Evolutionary conservation across 352 stramenopile genomes (phyloP).

Genomic region (Globisporangium ultimum): DNA sequence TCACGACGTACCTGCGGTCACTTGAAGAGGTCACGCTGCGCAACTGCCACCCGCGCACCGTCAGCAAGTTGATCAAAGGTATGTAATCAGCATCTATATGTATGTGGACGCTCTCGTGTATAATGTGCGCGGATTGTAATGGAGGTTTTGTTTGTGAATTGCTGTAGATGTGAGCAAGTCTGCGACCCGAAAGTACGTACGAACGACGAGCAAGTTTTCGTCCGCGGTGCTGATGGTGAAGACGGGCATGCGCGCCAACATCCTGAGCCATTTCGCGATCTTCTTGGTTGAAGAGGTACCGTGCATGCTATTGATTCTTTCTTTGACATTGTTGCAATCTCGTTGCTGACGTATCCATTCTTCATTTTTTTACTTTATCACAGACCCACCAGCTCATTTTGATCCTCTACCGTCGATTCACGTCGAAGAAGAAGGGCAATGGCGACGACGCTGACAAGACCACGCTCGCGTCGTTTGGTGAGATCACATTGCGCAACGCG

Average conservation of each 20-base stretch:
- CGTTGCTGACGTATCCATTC: constrained; percentile 1
- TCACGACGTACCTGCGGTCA: constrained; percentile 75
- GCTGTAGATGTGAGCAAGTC: constrained; percentile 69
- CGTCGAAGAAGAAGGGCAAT: constrained; percentile 34
- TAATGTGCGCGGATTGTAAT: not conserved
- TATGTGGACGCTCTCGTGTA: constrained; percentile 5
- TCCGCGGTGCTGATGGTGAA: constrained; percentile 65
- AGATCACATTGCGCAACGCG: constrained; percentile 54
- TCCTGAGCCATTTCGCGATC: constrained; percentile 73
- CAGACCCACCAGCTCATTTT: constrained; percentile 68
- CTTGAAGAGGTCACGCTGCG: constrained; percentile 66
- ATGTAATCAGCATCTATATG: not conserved
- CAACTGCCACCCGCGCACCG: constrained; percentile 47
- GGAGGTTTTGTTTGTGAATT: not conserved
- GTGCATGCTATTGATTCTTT: constrained; percentile 6
- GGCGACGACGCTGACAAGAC: not conserved
- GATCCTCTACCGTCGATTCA: constrained; percentile 67
- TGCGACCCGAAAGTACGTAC: constrained; percentile 69
- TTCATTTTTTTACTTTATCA: not conserved
- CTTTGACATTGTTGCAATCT: not conserved
- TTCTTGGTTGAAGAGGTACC: constrained; percentile 81
- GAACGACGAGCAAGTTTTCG: constrained; percentile 52
- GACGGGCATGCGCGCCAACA: constrained; percentile 72
- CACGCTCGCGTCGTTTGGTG: constrained; percentile 30
- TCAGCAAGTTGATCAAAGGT: constrained; percentile 85